Conservation (phyloP, 2,329 filamentous ascomycete genomes). For the Pseudocercospora cruenta region DNA sequence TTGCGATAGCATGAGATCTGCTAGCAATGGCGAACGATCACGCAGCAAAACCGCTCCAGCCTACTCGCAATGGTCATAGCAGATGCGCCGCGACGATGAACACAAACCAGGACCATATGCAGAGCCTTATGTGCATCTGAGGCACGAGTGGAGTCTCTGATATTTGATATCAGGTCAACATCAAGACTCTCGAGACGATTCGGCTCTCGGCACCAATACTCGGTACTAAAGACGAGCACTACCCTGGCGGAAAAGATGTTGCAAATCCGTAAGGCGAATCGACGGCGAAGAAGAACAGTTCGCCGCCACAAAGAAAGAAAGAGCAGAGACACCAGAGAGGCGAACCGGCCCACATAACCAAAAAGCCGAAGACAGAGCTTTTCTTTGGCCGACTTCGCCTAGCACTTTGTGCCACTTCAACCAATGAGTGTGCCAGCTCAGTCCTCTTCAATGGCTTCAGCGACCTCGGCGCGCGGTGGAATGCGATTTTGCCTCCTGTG, state of each 20-base stretch:
- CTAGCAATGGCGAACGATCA: neutral
- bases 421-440: conserved; percentile 12
- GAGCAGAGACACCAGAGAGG: neutral
- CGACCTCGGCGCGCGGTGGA: conserved; percentile 17
- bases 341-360: conserved; percentile 7
- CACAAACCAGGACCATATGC: no score
- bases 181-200: neutral
- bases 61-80: neutral
- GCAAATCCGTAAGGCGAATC: conserved; percentile 2
- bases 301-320: neutral
- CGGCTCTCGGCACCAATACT: neutral
- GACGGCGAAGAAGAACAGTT: neutral
- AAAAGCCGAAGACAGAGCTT: conserved; percentile 10
- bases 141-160: no score
- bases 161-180: neutral
- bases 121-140: no score
- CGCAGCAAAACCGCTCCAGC: neutral
- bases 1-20: neutral
- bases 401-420: neutral
- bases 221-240: neutral
- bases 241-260: neutral
- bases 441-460: conserved; percentile 12
- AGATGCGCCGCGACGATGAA: no score
- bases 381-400: conserved; percentile 14
- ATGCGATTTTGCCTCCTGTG: conserved; percentile 11